Conservation (phyloP, 73 alveolate genomes). For the Uronychia binucleata region DNA sequence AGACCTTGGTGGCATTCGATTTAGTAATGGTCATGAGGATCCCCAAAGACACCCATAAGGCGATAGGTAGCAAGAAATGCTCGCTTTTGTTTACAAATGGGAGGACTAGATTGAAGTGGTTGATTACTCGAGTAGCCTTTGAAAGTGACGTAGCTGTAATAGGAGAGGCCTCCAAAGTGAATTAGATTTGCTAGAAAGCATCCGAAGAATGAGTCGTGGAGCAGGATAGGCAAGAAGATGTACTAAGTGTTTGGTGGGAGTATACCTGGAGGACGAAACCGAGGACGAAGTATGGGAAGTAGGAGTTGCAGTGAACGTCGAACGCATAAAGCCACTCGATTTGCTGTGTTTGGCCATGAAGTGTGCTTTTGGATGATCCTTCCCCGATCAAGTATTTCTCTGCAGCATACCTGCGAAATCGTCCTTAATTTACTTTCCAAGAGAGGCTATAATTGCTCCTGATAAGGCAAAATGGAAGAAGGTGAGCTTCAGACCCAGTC, state of each 20-base stretch:
- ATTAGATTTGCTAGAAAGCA: neutral
- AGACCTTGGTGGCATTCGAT: neutral
- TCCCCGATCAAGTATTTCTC: neutral
- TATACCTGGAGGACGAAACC: neutral
- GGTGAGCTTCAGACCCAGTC: neutral
- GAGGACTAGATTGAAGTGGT: neutral
- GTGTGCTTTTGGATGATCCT: neutral
- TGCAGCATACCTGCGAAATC: neutral
- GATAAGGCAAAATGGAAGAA: neutral
- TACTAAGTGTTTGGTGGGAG: neutral
- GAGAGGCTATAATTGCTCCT: neutral
- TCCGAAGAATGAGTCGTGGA: neutral
- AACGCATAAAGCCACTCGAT: neutral
- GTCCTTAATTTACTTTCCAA: neutral
- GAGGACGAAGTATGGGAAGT: neutral
- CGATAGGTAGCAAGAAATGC: neutral
- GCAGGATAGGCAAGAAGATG: neutral
- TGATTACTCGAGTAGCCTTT: neutral
- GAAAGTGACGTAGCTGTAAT: neutral
- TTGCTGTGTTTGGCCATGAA: neutral
- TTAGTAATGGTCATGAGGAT: neutral
- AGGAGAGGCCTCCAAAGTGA: neutral
- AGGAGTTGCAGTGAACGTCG: neutral
- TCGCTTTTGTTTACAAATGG: neutral
- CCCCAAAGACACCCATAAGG: neutral